A percentile compares a stretch with the other conserved stretches of the same genome.
phyloP scores from a whole-genome alignment of 1,284 basidiomycete species.

The Neolentinus lepideus region DNA sequence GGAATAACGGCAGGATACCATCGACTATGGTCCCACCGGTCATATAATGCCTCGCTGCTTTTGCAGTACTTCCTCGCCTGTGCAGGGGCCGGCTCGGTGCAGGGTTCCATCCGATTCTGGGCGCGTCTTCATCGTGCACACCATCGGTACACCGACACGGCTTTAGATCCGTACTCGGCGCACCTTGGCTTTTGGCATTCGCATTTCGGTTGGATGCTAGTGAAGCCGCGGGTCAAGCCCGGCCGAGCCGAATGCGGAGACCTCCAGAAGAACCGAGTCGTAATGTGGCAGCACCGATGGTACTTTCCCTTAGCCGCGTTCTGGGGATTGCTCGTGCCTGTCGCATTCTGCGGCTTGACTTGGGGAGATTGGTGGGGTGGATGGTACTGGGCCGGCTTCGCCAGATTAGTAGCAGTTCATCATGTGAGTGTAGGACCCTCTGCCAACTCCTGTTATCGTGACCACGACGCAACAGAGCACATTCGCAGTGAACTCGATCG shows the following conservation, averaged over 20 bases:
- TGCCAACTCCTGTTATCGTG: slow-evolving; percentile 4
- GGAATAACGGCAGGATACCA: slow-evolving; percentile 62
- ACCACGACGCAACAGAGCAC: slow-evolving; percentile 51
- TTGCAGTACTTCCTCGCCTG: slow-evolving; percentile 72
- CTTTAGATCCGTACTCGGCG: slow-evolving; percentile 86
- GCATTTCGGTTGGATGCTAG: slow-evolving; percentile 87
- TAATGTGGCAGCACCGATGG: slow-evolving; percentile 80
- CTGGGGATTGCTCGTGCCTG: slow-evolving; percentile 74
- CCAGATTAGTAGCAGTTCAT: slow-evolving; percentile 62
- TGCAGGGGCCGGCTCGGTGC: slow-evolving; percentile 80
- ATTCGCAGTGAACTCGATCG: slow-evolving; percentile 89
- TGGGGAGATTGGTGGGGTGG: slow-evolving; percentile 86
- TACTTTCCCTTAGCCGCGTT: slow-evolving; percentile 38
- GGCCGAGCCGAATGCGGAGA: slow-evolving; percentile 82
- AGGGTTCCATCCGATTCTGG: slow-evolving; percentile 93
- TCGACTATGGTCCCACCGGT: slow-evolving; percentile 86
- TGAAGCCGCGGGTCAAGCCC: slow-evolving; percentile 72
- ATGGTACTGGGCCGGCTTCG: slow-evolving; percentile 74
- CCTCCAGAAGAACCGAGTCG: slow-evolving; percentile 63
- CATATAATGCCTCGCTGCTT: slow-evolving; percentile 74
- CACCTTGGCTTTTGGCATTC: slow-evolving; percentile 78
- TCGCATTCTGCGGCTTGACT: slow-evolving; percentile 63
- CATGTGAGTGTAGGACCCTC: slow-evolving; percentile 63
- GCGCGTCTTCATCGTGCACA: slow-evolving; percentile 86
- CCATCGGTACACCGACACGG: slow-evolving; percentile 87